Evolutionary conservation across 345 rosid species (phyloP).

Genomic region (Cardiospermum halicacabum): DNA sequence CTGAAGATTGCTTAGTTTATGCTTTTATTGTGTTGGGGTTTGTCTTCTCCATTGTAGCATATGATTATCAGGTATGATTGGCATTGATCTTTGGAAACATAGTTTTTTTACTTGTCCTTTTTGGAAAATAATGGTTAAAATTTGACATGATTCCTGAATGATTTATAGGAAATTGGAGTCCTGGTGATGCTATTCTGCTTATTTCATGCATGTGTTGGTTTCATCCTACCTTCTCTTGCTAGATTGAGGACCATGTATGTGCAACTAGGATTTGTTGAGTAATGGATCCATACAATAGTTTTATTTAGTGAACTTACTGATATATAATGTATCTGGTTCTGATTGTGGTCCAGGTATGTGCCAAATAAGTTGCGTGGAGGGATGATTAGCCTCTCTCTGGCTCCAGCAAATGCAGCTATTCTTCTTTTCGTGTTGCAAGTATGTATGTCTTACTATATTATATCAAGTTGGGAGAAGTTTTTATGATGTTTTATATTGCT

Average conservation of each 20-base stretch:
- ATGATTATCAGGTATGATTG: conserved; percentile 83
- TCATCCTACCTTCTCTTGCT: conserved; percentile 77
- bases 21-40: conserved; percentile 53
- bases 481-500: background rate
- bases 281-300: background rate
- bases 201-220: conserved; percentile 67
- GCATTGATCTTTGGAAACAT: background rate
- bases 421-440: conserved; percentile 63
- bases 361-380: conserved; percentile 95
- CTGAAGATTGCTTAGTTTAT: conserved; percentile 74
- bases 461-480: background rate
- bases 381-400: conserved; percentile 82
- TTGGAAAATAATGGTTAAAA: conserved; percentile 6
- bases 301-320: background rate
- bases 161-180: conserved; percentile 74
- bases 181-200: conserved; percentile 69
- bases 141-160: conserved; percentile 9
- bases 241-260: conserved; percentile 84
- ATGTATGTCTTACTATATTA: conserved; percentile 10
- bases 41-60: conserved; percentile 66
- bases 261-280: conserved; percentile 2
- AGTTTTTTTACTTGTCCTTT: background rate
- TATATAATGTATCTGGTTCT: conserved; percentile 13
- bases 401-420: conserved; percentile 73
- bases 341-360: conserved; percentile 54